These are phyloP conservation scores for Ilyonectria sp. DNA, from an alignment of 2,329 filamentous ascomycete genomes.

Conservation along the genomic window DNA sequence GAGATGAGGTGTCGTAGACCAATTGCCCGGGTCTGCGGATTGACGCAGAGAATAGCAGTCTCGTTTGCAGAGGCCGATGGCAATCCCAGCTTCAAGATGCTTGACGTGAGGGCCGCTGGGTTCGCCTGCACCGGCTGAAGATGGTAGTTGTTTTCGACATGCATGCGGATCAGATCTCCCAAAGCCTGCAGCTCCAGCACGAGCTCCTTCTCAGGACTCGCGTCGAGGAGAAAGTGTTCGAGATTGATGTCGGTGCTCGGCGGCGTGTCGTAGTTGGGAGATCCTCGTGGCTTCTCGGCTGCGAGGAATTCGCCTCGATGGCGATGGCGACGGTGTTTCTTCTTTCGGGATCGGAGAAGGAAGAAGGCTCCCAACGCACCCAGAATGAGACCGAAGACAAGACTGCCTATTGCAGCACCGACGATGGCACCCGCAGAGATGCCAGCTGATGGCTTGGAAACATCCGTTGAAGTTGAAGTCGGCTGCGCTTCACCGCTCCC, in stretches of 20 bases:
- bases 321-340: background rate
- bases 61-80: slow-evolving; percentile 21
- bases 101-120: slow-evolving; percentile 38
- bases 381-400: background rate
- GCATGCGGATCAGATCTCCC: slow-evolving; percentile 55
- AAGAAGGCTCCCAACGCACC: background rate
- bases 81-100: slow-evolving; percentile 49
- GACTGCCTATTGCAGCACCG: background rate
- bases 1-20: slow-evolving; percentile 58
- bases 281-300: background rate
- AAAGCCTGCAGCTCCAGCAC: slow-evolving; percentile 52
- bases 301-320: background rate
- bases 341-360: slow-evolving; percentile 35
- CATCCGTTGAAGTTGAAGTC: background rate
- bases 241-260: slow-evolving; percentile 44
- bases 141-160: slow-evolving; percentile 59
- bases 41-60: slow-evolving; percentile 51
- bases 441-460: background rate
- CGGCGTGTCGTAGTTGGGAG: background rate
- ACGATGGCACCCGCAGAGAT: background rate
- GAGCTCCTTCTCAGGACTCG: slow-evolving; percentile 56
- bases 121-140: slow-evolving; percentile 40
- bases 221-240: slow-evolving; percentile 55
- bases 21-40: slow-evolving; percentile 49
- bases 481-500: too few relatives aligned